Base-by-base conservation (phyloP, 148 eudicot genomes). In the Spergularia marina region DNA sequence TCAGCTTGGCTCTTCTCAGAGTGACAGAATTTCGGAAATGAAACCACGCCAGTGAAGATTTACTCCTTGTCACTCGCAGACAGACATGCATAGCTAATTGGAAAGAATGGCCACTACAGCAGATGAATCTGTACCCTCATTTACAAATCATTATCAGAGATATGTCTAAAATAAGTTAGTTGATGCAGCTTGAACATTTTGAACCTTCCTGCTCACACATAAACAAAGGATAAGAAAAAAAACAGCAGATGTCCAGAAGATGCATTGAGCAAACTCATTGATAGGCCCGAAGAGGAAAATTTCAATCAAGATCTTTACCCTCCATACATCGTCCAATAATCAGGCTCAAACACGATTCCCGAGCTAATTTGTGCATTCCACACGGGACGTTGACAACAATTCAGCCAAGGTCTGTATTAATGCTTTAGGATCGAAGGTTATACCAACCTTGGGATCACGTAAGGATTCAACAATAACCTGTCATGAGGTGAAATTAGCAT, bases 381-480 rank as follows among this genome's bases (percentile, higher is more conserved):
- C 73, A 80, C 39, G 47, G 13, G 74, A 47, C 18, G 16, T 61
- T 20, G 72, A 82, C 44, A 92, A 71, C 83, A 95, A 73, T 70
- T 85, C 63, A 17, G 85, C 84, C 73, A 95, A 85, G 62, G 97
- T 81, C 84, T 89, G 84, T 78, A 89, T 90, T 53, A 95, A 78
- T 41, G 97, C 82, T 68, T 78, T 79, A 40, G 98, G 96, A 30
- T 92, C 89, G 80, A 87, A 95, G 60, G 87, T 79, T 69, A 87
- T 65, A 39, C 98, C 97, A 63, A 82, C 91, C 81, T 86, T 84
- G 23, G 92, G 84, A 79, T 95, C 98, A 63, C 78, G 79, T 47
- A 90, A 55, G 7, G 96, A 90, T 56, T 89, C 92, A 78, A 95
- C 94, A 63, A 78, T 82, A 51, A 94, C 85, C 98, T 94, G 87